Evolutionary conservation across 495 filamentous ascomycete species (phyloP), one percentile per base, ranked within the genome.

Genomic region (Xylaria venustula): DNA sequence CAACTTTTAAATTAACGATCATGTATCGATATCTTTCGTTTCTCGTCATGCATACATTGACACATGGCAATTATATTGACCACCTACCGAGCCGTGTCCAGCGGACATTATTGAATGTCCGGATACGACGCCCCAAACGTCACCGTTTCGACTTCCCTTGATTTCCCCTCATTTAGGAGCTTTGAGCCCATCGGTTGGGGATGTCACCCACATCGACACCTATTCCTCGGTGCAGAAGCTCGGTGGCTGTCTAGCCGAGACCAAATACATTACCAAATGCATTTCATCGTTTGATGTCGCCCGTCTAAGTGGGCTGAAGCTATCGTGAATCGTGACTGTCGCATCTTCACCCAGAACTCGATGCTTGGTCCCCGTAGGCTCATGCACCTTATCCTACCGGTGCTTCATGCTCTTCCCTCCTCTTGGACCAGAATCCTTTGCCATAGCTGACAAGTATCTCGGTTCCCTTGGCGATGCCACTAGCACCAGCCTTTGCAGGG

Each of bases 381-480:
- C 56, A 51, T 20, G 36, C 23, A 51, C 23, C 6, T 7, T 36
- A 19, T 2, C 55, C 19, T 19, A 6, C 45, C 17, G 32, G 20
- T 7, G 17, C 23, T 9, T 40, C 22, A 20, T 54, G 30, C 19
- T 22, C 55, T 14, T 58, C 56, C 36, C 32, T 58, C 30, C 45
- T 32, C 41, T 60, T 78, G 40, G 75, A 76, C 83, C 87, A 90
- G 72, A 88, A 90, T 8, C 87, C 87, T 69, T 85, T 87, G 41
- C 87, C 87, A 76, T 90, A 90, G 72, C 81, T 88, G 12, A 90
- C 84, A 47, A 86, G 71, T 44, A 90, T 74, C 67, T 87, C 84
- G 65, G 79, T 71, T 12, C 84, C 82, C 58, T 79, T 84, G 47
- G 58, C 70, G 30, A 87, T 79, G 2, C 82, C 81, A 47, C 60